phyloP scores from a whole-genome alignment of 2,329 filamentous ascomycete species.

The Neocatenulostroma microsporum region DNA sequence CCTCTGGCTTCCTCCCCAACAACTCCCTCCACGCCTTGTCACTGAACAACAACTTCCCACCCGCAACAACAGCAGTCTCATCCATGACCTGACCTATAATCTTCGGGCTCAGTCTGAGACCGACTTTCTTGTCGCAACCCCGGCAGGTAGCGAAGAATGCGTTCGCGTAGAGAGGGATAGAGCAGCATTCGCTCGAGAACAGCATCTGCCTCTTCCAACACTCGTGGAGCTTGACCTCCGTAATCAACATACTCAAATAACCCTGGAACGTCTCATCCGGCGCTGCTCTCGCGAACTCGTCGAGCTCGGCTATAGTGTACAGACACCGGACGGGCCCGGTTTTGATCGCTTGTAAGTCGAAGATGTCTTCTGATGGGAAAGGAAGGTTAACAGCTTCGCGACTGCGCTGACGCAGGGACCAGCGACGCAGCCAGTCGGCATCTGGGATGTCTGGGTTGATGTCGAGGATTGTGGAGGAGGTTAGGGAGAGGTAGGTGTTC shows the following conservation, averaged over 20 bases:
- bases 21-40: conserved; percentile 47
- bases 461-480: conserved; percentile 44
- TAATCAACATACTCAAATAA: conserved; percentile 39
- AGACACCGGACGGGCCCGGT: conserved; percentile 27
- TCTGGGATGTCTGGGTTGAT: conserved; percentile 49
- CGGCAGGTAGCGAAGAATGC: conserved; percentile 32
- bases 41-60: conserved; percentile 49
- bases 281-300: conserved; percentile 33
- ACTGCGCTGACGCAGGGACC: conserved; percentile 41
- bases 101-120: conserved; percentile 36
- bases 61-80: conserved; percentile 48
- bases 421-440: conserved; percentile 46
- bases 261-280: conserved; percentile 34
- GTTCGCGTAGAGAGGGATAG: conserved; percentile 49
- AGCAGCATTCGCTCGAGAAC: conserved; percentile 45
- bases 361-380: conserved; percentile 35
- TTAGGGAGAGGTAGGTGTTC: conserved; percentile 30
- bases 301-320: conserved; percentile 39
- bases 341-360: conserved; percentile 19
- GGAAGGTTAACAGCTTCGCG: conserved; percentile 45
- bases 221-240: conserved; percentile 34
- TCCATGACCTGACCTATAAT: conserved; percentile 42
- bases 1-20: conserved; percentile 37
- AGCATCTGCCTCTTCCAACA: conserved; percentile 39
- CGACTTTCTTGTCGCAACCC: conserved; percentile 32